A percentile compares a stretch with the other conserved stretches of the same genome.
These are phyloP conservation scores for Phytophthora boehmeriae DNA, from an alignment of 352 stramenopile genomes.

Conservation along the genomic window DNA sequence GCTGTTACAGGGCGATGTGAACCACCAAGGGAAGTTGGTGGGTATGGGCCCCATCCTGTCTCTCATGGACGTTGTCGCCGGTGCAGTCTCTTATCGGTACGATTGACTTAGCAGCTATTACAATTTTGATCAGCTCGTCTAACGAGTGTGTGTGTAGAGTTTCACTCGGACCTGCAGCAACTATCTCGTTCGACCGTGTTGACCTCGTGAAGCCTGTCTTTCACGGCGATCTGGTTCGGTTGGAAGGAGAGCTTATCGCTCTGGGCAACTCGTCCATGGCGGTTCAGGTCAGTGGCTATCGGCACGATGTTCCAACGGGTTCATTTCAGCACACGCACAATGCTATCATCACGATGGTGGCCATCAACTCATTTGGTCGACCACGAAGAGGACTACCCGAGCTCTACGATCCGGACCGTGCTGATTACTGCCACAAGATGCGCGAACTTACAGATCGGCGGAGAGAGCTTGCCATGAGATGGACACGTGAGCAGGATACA, in stretches of 20 bases:
- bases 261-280: slow-evolving; percentile 60
- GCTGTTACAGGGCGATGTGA: slow-evolving; percentile 46
- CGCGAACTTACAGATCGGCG: slow-evolving; percentile 44
- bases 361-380: slow-evolving; percentile 56
- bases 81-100: slow-evolving; percentile 41
- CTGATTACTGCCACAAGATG: slow-evolving; percentile 51
- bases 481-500: slow-evolving; percentile 47
- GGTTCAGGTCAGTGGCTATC: slow-evolving; percentile 57
- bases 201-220: slow-evolving; percentile 61
- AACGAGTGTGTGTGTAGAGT: slow-evolving; percentile 13
- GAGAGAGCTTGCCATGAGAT: slow-evolving; percentile 43
- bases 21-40: slow-evolving; percentile 49
- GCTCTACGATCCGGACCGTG: slow-evolving; percentile 46
- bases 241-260: slow-evolving; percentile 57
- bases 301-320: slow-evolving; percentile 43
- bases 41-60: slow-evolving; percentile 55
- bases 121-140: neutral
- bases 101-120: neutral
- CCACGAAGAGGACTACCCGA: slow-evolving; percentile 45
- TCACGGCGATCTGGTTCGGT: slow-evolving; percentile 56
- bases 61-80: slow-evolving; percentile 62
- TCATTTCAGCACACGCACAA: slow-evolving; percentile 60
- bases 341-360: slow-evolving; percentile 69
- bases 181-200: slow-evolving; percentile 65
- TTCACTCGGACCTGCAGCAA: slow-evolving; percentile 42